phyloP scores from a whole-genome alignment of 352 stramenopile species.

The Phytophthora pinifolia region DNA sequence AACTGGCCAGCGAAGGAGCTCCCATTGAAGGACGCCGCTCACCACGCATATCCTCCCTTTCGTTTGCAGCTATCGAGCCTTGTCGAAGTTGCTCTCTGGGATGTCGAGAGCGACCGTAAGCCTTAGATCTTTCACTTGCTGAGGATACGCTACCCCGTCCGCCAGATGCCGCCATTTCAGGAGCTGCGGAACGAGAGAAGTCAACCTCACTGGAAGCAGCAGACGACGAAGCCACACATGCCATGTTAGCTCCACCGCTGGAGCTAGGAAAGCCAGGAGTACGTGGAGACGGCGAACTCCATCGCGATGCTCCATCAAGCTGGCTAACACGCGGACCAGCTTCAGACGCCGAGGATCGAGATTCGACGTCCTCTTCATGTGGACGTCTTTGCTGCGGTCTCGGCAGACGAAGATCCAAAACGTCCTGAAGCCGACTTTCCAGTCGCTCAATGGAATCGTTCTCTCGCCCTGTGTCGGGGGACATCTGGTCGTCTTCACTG shows the following conservation, averaged over 20 bases:
- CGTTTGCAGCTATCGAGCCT: neutral
- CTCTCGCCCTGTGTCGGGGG: neutral
- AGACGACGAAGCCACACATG: neutral
- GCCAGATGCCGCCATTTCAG: neutral
- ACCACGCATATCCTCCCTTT: neutral
- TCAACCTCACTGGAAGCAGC: slow-evolving; percentile 2
- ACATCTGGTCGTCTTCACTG: slow-evolving; percentile 7
- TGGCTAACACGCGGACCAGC: neutral
- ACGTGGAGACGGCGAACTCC: neutral
- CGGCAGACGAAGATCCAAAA: slow-evolving; percentile 25
- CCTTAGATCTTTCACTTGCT: neutral
- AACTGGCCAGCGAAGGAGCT: neutral
- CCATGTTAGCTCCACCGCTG: neutral
- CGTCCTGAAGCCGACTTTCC: slow-evolving; percentile 37
- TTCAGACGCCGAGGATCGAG: slow-evolving; percentile 3
- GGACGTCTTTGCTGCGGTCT: slow-evolving; percentile 3
- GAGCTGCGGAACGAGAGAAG: neutral
- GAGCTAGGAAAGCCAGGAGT: neutral
- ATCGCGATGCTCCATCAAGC: slow-evolving; percentile 4
- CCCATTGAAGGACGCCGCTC: neutral
- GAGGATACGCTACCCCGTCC: neutral
- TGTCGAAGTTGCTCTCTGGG: neutral
- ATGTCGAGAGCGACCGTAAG: neutral
- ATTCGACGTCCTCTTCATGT: neutral
- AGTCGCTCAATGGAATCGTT: slow-evolving; percentile 25